Base-by-base conservation (phyloP, 1,284 basidiomycete species). In the Fomes fomentarius region DNA sequence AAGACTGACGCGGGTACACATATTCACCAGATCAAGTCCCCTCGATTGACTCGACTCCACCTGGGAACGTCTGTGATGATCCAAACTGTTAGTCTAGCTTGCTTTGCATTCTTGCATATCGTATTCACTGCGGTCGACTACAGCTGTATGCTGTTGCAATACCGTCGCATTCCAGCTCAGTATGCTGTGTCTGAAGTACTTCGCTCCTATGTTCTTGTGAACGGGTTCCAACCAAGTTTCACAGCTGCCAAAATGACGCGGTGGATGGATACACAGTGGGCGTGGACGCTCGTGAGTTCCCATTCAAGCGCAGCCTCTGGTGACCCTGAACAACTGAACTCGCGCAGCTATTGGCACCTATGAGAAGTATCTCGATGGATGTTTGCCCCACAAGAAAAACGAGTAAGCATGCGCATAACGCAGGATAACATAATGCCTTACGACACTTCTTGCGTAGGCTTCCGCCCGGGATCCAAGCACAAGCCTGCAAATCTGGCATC, bases 151-250 rank as follows among this genome's bases (percentile, higher is more conserved):
- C 19, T 53, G 51, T 12, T 53, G 51, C 45, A 53, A 53, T 19
- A 31, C 45, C 6, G 21, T 53, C 8, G 44, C 51, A 11, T 53
- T 53, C 26, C 44, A 31, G 26, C 45, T 53, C 7, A 47, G 46
- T n/a, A 53, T 53, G 51, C 39, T 53, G 1, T 53, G 51, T 24
- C 37, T 47, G 28, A 47, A 47, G 51, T 53, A 31, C 24, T 19
- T 47, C 4, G 22, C 14, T 11, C 24, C 38, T 5, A 24, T 12
- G 12, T 40, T 11, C 14, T 24, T 22, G 21, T 22, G 11, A 12
- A 11, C 22, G 4, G 19, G 10, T 24, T 4, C 21, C 35, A 38
- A 22, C 19, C 19, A 7, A 24, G 38, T 24, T 10, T 10, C 22
- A 6, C 15, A 40, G 38, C 11, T 40, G 38, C 15, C 38, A 40